These are phyloP conservation scores for Paulownia fortunei DNA, from an alignment of 257 asterid genomes.

Conservation along the genomic window DNA sequence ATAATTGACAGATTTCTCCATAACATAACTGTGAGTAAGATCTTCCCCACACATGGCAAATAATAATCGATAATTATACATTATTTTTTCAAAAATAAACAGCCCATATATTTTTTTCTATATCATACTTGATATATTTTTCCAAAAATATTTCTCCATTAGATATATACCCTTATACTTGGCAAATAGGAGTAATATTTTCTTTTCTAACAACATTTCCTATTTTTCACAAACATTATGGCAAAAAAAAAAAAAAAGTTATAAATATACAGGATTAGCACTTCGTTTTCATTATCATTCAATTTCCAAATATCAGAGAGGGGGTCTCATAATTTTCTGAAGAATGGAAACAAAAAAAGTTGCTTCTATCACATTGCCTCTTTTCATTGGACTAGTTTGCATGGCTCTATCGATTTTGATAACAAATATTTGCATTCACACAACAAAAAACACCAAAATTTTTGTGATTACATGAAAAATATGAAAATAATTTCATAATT, in stretches of 20 bases:
- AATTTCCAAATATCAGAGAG: neutral
- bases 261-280: neutral
- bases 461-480: too few species aligned
- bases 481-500: too few species aligned
- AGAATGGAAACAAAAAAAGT: neutral
- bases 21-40: neutral
- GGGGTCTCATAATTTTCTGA: neutral
- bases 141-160: too few species aligned
- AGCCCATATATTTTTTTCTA: too few species aligned
- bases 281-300: neutral
- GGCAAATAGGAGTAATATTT: too few species aligned
- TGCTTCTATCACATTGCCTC: neutral
- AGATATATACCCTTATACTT: too few species aligned
- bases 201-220: too few species aligned
- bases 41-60: neutral
- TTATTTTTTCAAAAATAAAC: too few species aligned
- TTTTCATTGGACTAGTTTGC: neutral
- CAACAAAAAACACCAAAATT: too few species aligned
- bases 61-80: neutral
- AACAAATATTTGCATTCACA: too few species aligned
- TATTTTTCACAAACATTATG: too few species aligned
- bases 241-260: neutral
- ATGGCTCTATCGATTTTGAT: neutral
- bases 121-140: too few species aligned
- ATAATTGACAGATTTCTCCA: neutral